Evolutionary conservation across 148 eudicot species (phyloP).

Genomic region (Nyssa sinensis): DNA sequence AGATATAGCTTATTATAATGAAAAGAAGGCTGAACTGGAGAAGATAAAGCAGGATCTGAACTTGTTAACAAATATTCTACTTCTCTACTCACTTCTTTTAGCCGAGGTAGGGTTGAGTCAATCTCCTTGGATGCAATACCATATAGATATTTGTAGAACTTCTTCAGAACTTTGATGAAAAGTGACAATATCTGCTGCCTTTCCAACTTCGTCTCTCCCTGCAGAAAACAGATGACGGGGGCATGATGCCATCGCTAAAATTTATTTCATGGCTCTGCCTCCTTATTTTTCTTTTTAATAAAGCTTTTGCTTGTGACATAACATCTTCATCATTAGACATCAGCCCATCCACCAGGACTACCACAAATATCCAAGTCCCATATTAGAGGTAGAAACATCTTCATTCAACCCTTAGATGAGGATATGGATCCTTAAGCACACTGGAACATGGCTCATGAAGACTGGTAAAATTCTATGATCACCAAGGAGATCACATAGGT

Average conservation of each 20-base stretch:
- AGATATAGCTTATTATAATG: not conserved
- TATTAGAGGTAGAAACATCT: not conserved
- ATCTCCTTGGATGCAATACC: conserved; percentile 58
- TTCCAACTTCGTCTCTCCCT: conserved; percentile 79
- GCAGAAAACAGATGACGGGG: conserved; percentile 18
- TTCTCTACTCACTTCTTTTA: conserved; percentile 55
- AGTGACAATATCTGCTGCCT: conserved; percentile 68
- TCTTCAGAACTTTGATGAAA: conserved; percentile 70
- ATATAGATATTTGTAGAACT: conserved; percentile 61
- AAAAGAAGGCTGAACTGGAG: conserved; percentile 5
- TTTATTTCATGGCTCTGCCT: not conserved
- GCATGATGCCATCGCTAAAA: not conserved
- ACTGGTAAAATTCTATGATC: not conserved
- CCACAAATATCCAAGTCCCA: not conserved
- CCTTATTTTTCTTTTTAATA: not conserved
- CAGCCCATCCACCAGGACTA: not conserved
- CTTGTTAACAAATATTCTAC: conserved; percentile 4
- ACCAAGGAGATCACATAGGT: not conserved
- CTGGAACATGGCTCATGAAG: not conserved
- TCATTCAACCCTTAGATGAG: not conserved
- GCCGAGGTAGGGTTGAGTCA: conserved; percentile 53
- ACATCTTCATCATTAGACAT: not conserved
- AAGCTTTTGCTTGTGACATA: not conserved
- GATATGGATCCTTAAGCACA: not conserved
- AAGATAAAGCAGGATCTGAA: not conserved